Evolutionary conservation across 768 basidiomycete species (phyloP).

Genomic region (Asterophora lycoperdoides): DNA sequence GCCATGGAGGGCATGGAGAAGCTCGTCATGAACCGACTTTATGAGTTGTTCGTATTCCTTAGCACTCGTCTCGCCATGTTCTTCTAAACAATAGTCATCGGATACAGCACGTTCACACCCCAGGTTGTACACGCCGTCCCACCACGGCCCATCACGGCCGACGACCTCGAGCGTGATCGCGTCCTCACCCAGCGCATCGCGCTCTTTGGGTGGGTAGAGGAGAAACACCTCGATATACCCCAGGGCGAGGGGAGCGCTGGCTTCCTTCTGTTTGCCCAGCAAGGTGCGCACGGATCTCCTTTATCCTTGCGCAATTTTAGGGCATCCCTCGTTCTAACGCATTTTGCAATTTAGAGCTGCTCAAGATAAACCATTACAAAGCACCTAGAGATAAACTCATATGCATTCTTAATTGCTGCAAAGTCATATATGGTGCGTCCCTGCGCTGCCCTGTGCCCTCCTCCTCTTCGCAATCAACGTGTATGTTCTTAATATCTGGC

Average conservation of each 20-base stretch:
- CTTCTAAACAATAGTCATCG: neutral
- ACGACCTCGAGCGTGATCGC: conserved; percentile 95
- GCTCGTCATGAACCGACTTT: conserved; percentile 96
- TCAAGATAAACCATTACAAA: conserved; percentile 98
- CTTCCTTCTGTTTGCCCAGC: conserved; percentile 84
- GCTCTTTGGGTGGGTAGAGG: conserved; percentile 87
- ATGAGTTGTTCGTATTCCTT: conserved; percentile 78
- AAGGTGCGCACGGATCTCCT: conserved; percentile 48
- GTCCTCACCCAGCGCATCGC: conserved; percentile 86
- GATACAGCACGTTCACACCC: conserved; percentile 84
- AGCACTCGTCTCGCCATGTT: neutral
- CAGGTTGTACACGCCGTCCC: conserved; percentile 63
- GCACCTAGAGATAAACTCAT: conserved; percentile 98
- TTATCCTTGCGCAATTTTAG: neutral
- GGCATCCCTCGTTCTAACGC: too few species aligned
- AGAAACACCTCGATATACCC: conserved; percentile 87
- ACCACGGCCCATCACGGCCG: conserved; percentile 78
- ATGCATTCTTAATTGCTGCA: conserved; percentile 96
- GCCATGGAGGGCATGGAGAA: conserved; percentile 99
- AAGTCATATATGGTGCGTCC: conserved; percentile 92
- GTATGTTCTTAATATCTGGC: too few species aligned
- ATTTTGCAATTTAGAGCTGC: conserved; percentile 55
- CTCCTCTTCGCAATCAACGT: too few species aligned
- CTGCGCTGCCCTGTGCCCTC: too few species aligned
- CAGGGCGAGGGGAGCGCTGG: conserved; percentile 70